Conservation (phyloP, 108 stramenopile species). For the Cylindrotheca fusiformis region DNA sequence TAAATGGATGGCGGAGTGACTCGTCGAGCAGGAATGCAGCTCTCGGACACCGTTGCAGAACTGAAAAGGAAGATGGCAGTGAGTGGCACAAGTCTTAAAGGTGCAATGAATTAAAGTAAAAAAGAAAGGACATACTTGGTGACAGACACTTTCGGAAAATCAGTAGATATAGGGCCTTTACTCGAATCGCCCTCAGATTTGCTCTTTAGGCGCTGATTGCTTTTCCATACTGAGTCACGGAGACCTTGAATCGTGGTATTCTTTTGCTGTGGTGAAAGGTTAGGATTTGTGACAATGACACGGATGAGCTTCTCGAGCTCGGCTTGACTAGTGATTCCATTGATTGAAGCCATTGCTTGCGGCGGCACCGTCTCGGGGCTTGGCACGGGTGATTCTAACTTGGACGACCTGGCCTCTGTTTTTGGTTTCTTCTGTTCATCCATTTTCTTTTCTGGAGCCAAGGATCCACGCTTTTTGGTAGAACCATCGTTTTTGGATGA, state of each 20-base stretch:
- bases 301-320: conserved; percentile 85
- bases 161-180: too few relatives aligned
- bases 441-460: too few relatives aligned
- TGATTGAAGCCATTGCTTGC: too few relatives aligned
- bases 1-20: conserved; percentile 50
- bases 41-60: conserved; percentile 1
- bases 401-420: not conserved
- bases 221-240: conserved; percentile 79
- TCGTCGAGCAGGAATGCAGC: conserved; percentile 6
- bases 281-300: conserved; percentile 74
- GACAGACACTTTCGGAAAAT: too few relatives aligned
- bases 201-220: conserved; percentile 61
- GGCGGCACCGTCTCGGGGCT: too few relatives aligned
- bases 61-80: not conserved
- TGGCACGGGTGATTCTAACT: not conserved
- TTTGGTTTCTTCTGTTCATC: not conserved
- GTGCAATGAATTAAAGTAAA: not conserved
- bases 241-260: conserved; percentile 85
- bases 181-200: conserved; percentile 9
- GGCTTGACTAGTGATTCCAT: conserved; percentile 60
- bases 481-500: too few relatives aligned
- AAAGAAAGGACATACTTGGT: not conserved
- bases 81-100: not conserved
- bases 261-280: conserved; percentile 62
- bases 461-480: too few relatives aligned